Conservation (phyloP, 2,329 filamentous ascomycete genomes). For the Nigrospora oryzae region DNA sequence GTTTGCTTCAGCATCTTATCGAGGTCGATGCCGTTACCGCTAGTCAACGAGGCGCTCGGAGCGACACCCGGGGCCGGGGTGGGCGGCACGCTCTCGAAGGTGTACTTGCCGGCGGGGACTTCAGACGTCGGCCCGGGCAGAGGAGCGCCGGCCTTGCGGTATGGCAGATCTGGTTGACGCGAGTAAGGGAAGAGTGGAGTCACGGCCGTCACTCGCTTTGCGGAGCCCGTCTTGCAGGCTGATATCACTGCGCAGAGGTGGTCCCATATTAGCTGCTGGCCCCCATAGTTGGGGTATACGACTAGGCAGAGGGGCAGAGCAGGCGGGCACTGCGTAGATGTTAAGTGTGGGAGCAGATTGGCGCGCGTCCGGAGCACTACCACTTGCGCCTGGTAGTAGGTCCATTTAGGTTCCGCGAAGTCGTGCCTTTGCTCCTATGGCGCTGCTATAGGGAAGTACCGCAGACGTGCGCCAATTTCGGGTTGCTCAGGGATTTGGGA, state of each 20-base stretch:
- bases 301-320: too few relatives aligned
- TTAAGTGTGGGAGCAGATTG: too few relatives aligned
- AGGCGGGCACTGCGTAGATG: too few relatives aligned
- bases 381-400: too few relatives aligned
- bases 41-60: slow-evolving; percentile 57
- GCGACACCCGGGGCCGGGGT: slow-evolving; percentile 69
- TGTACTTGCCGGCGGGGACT: slow-evolving; percentile 54
- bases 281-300: too few relatives aligned
- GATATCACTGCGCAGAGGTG: slow-evolving; percentile 54
- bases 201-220: slow-evolving; percentile 86
- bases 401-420: too few relatives aligned
- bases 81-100: slow-evolving; percentile 85
- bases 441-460: too few relatives aligned
- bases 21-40: slow-evolving; percentile 62
- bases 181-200: slow-evolving; percentile 96
- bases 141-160: slow-evolving; percentile 90
- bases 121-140: slow-evolving; percentile 58
- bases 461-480: too few relatives aligned
- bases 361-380: too few relatives aligned
- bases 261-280: too few relatives aligned
- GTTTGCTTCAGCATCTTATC: slow-evolving; percentile 66
- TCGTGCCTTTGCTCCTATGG: neutral
- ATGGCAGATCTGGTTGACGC: slow-evolving; percentile 89
- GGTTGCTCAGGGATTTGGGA: slow-evolving; percentile 7
- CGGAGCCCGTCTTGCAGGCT: slow-evolving; percentile 93